These are phyloP conservation scores for Pulveroboletus sp. DNA, from an alignment of 768 basidiomycete species.

Conservation along the genomic window DNA sequence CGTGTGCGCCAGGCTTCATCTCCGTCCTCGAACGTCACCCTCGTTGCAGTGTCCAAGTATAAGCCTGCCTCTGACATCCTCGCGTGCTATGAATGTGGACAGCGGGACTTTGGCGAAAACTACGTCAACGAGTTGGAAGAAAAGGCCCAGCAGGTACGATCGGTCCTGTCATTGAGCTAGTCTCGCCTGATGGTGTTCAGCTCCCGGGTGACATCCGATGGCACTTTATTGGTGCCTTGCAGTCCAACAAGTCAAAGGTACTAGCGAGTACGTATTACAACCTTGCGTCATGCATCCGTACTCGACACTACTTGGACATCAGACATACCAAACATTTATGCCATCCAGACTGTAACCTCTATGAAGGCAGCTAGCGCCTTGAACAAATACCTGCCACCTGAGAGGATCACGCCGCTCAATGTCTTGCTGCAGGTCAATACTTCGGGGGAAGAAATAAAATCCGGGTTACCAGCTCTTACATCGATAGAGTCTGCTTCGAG, in stretches of 20 bases:
- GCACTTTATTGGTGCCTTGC: constrained; percentile 95
- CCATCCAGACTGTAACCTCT: constrained; percentile 83
- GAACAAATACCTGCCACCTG: constrained; percentile 60
- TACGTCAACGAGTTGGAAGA: constrained; percentile 92
- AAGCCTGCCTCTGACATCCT: constrained; percentile 86
- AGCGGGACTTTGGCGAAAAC: constrained; percentile 95
- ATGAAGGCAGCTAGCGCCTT: constrained; percentile 75
- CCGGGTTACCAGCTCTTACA: constrained; percentile 67
- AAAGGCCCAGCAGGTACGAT: constrained; percentile 67
- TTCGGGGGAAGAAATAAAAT: constrained; percentile 87
- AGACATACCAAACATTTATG: constrained; percentile 87
- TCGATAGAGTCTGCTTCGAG: constrained; percentile 27
- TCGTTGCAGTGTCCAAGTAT: constrained; percentile 91
- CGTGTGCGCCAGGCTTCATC: constrained; percentile 40
- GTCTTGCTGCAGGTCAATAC: constrained; percentile 94
- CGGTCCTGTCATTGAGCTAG: background rate
- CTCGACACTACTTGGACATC: constrained; percentile 2
- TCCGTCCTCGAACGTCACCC: constrained; percentile 28
- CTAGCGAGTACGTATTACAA: constrained; percentile 58
- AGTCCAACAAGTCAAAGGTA: constrained; percentile 91
- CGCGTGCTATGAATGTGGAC: constrained; percentile 75
- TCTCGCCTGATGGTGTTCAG: constrained; percentile 36
- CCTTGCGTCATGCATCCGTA: background rate
- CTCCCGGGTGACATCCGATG: constrained; percentile 86
- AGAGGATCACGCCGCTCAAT: constrained; percentile 61